Evolutionary conservation across 1,284 basidiomycete species (phyloP), one percentile per base, ranked within the genome.

Genomic region (Papiliotrema laurentii): DNA sequence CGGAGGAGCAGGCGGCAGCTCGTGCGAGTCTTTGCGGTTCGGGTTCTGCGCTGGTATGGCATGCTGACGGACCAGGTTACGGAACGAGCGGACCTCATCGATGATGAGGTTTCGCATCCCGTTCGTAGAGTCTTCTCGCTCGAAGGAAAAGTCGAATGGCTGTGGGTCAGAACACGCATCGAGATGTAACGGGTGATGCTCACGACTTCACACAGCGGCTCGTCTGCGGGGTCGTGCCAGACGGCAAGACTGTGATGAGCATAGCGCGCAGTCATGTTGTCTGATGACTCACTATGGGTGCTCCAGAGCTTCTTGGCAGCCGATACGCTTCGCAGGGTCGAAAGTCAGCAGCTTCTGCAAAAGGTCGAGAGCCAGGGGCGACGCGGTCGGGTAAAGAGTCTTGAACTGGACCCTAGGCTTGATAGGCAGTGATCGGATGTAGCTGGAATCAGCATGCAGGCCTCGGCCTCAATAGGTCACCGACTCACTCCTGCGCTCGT

Each of bases 111-210:
- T 82, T 75, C 94, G 90, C 96, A 99, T 99, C 21, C 96, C 96
- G 47, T 96, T 89, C 52, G 93, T 92, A 46, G 85, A 84, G 58
- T 98, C 94, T 72, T 97, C 94, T 55, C 86, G 85, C 75, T 99
- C 96, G 60, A 99, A 98, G n/a, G 84, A 81, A 69, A 99, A 98
- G 75, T 98, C 92, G 63, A 98, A 97, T 75, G 87, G 85, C 84
- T 89, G 57, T 27, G 25, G 53, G 21, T 26, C n/a, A 22, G 7
- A 27, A 38, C 28, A 43, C 13, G 24, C 21, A 25, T 27, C 14
- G 30, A 3, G 14, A 19, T 38, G 14, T 18, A 3, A 2, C 31
- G 9, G 38, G 31, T 24, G 26, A 22, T 19, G 71, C 77, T 58
- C 60, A 86, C 85, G 44, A 79, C 74, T 48, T 85, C 80, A 66